A percentile compares a stretch with the other conserved stretches of the same genome.
These are phyloP conservation scores for Mallotus japonicus DNA, from an alignment of 441 rosid species.

Conservation along the genomic window DNA sequence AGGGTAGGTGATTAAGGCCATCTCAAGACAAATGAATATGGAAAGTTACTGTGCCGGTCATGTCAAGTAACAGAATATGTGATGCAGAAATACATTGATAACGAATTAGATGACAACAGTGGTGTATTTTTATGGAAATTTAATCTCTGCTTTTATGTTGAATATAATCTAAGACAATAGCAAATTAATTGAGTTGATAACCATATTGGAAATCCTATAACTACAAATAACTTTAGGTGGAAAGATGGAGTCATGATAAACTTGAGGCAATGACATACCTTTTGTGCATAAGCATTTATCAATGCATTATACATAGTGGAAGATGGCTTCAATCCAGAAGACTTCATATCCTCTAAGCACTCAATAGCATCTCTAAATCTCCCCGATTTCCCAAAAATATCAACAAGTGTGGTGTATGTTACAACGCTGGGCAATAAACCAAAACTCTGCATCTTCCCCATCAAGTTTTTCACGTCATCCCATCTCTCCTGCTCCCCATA, in stretches of 20 bases:
- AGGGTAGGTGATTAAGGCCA: background rate
- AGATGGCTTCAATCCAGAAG: conserved; percentile 72
- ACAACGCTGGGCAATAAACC: conserved; percentile 71
- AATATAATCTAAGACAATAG: background rate
- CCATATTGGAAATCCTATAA: background rate
- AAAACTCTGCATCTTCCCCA: conserved; percentile 62
- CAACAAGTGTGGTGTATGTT: conserved; percentile 87
- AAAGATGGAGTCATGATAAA: background rate
- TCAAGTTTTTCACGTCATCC: conserved; percentile 70
- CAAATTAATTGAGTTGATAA: background rate
- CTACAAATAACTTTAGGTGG: background rate
- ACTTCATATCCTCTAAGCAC: conserved; percentile 85
- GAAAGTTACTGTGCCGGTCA: background rate
- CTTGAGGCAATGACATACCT: conserved; percentile 43
- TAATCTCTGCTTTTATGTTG: background rate
- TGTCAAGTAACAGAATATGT: background rate
- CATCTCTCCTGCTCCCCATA: conserved; percentile 82
- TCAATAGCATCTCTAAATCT: conserved; percentile 82
- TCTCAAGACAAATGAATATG: background rate
- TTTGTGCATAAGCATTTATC: conserved; percentile 96
- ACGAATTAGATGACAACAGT: background rate
- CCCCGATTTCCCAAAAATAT: conserved; percentile 88
- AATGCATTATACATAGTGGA: conserved; percentile 93
- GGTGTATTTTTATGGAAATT: background rate
- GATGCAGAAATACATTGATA: background rate